Evolutionary conservation across 306 rosid species (phyloP).

Genomic region (Vigna trinervia): DNA sequence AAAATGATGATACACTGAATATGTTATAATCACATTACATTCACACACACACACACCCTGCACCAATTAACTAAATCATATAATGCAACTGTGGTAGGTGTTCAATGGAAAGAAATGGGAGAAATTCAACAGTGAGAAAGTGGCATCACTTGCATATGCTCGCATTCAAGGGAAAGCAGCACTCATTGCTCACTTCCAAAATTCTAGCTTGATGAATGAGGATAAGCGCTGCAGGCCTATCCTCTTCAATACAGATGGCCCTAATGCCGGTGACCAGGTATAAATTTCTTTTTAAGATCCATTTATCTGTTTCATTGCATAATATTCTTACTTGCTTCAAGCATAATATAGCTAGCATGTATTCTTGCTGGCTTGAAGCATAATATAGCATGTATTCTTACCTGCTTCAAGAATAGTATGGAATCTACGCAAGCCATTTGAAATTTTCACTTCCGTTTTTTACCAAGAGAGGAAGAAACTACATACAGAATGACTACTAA

Average conservation of each 20-base stretch:
- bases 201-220: conserved; percentile 79
- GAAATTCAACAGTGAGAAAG: conserved; percentile 82
- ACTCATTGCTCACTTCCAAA: conserved; percentile 73
- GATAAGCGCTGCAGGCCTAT: conserved; percentile 80
- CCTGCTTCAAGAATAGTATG: conserved; percentile 24
- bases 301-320: background rate
- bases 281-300: conserved; percentile 19
- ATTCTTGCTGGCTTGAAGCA: conserved; percentile 20
- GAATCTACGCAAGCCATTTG: conserved; percentile 8
- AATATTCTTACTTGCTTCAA: background rate
- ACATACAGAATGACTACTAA: conserved; percentile 33
- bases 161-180: conserved; percentile 78
- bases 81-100: conserved; percentile 51
- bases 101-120: conserved; percentile 80
- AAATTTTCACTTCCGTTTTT: conserved; percentile 10
- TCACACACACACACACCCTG: background rate
- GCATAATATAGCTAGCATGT: background rate
- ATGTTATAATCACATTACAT: background rate
- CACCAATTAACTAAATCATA: conserved; percentile 19
- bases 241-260: conserved; percentile 74
- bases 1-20: background rate
- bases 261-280: conserved; percentile 77
- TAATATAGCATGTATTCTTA: background rate
- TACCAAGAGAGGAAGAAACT: background rate
- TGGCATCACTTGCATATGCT: conserved; percentile 76